These are phyloP conservation scores for Hortiboletus flavorubellus DNA, from an alignment of 768 basidiomycete genomes.

Conservation along the genomic window DNA sequence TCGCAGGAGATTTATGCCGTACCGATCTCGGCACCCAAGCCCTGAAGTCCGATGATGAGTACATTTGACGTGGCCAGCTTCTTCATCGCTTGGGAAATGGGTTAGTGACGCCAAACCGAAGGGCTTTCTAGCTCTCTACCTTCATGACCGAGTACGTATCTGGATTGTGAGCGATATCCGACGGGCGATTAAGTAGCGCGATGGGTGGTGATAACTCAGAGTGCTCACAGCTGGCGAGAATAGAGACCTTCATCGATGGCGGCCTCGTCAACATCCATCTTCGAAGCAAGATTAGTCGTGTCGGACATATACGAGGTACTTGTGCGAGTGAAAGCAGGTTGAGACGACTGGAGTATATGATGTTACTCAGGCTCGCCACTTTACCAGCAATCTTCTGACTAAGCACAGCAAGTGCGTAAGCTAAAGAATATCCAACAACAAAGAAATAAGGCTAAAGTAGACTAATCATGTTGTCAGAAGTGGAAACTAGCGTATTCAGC, in stretches of 20 bases:
- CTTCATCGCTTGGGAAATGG: conserved; percentile 83
- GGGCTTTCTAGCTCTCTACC: conserved; percentile 42
- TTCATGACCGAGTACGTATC: conserved; percentile 96
- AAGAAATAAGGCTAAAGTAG: neutral
- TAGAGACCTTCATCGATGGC: conserved; percentile 92
- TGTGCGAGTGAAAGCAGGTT: conserved; percentile 5
- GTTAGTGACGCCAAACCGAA: conserved; percentile 16
- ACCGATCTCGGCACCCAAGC: conserved; percentile 96
- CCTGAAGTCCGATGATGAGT: conserved; percentile 87
- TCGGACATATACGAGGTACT: conserved; percentile 33
- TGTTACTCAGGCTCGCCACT: too few relatives aligned
- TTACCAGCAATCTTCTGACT: conserved; percentile 16
- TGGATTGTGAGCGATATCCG: conserved; percentile 30
- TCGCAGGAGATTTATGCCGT: conserved; percentile 17
- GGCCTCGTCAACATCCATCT: conserved; percentile 85
- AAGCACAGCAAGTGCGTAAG: conserved; percentile 8
- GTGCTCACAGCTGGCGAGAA: conserved; percentile 84
- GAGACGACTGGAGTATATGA: neutral
- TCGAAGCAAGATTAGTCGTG: conserved; percentile 34
- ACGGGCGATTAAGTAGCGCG: conserved; percentile 12
- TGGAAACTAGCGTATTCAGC: neutral
- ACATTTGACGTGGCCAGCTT: conserved; percentile 97
- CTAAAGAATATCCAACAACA: neutral
- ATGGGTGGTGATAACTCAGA: conserved; percentile 13
- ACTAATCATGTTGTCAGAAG: neutral